Base-by-base conservation (phyloP, 208 protist genomes). In the Zelonia costaricensis region DNA sequence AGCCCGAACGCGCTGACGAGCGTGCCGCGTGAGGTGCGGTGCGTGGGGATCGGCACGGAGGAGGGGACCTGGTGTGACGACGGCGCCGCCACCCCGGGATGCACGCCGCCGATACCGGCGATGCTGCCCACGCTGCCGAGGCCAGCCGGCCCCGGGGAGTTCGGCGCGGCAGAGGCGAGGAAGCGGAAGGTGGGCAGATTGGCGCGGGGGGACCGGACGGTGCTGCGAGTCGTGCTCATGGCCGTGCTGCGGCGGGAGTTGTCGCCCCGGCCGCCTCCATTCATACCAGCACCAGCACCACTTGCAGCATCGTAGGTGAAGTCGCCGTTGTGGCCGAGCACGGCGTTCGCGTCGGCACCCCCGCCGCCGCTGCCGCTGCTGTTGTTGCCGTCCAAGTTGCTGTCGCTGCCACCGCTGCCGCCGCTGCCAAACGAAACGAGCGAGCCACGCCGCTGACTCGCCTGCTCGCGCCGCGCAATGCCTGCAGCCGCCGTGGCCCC, bases 381-480 rank as follows among this genome's bases (percentile, higher is more conserved):
- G n/a, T n/a, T n/a, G n/a, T n/a, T n/a, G n/a, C n/a, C n/a, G n/a
- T n/a, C n/a, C n/a, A n/a, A n/a, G n/a, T n/a, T n/a, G n/a, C 23
- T 54, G 40, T 15, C 47, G 27, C 38, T 61, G 40, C 3, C 39
- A 15, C 28, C 33, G 51, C 35, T 65, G 48, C 25, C 31, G 25
- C 35, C 45, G 48, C 44, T 60, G 30, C 33, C 44, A 40, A 52
- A 46, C 10, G 33, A 28, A 22, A 33, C 31, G 30, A 31, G 58
- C 16, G 51, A 57, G 4, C 30, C 51, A 13, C 36, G 9, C 16
- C 4, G 35, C 22, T 9, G 3, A 16, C 12, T 13, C 3, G 22
- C 18, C 51, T n/a, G 35, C 22, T 15, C 18, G 51, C 6, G 35
- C 10, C 47, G 16, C n/a, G n/a, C n/a, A n/a, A n/a, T n/a, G n/a